phyloP scores from a whole-genome alignment of 768 basidiomycete species.

The Gloeostereum incarnatum region DNA sequence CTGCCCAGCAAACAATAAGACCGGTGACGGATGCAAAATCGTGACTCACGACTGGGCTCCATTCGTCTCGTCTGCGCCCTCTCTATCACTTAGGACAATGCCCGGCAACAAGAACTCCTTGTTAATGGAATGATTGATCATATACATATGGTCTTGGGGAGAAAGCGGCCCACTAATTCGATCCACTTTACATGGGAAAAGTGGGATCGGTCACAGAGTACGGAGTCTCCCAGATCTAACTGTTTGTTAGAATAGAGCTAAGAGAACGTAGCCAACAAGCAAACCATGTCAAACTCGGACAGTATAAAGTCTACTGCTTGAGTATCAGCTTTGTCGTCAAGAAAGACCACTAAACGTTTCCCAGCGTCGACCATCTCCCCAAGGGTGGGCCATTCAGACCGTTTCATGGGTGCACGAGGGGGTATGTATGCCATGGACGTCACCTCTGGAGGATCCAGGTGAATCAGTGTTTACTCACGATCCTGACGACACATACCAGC shows the following conservation, averaged over 20 bases:
- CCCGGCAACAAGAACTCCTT: too few species aligned
- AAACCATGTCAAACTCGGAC: constrained; percentile 31
- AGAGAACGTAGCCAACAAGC: too few species aligned
- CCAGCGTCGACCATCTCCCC: constrained; percentile 35
- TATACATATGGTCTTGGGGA: constrained; percentile 24
- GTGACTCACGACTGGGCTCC: constrained; percentile 15
- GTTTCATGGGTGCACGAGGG: constrained; percentile 15
- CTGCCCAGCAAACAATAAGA: constrained; percentile 8
- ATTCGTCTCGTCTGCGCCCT: constrained; percentile 14
- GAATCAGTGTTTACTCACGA: too few species aligned
- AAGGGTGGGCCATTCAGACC: constrained; percentile 37
- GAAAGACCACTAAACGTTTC: constrained; percentile 38
- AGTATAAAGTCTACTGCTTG: constrained; percentile 29
- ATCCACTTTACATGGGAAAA: constrained; percentile 31
- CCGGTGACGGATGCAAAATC: constrained; percentile 3
- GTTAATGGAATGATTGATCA: constrained; percentile 29
- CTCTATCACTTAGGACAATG: constrained; percentile 10
- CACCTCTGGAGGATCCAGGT: too few species aligned
- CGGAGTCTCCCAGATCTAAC: constrained; percentile 29
- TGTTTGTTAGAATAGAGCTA: too few species aligned
- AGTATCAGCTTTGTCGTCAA: constrained; percentile 24
- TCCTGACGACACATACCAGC: constrained; percentile 17
- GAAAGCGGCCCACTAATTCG: constrained; percentile 22
- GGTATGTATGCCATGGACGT: constrained; percentile 26
- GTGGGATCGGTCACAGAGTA: constrained; percentile 20